Percentiles rank a stretch among this genome's conserved stretches.
These are phyloP conservation scores for Saccharomyces pastorianus DNA, from an alignment of 1,139 yeast genomes.

Conservation along the genomic window DNA sequence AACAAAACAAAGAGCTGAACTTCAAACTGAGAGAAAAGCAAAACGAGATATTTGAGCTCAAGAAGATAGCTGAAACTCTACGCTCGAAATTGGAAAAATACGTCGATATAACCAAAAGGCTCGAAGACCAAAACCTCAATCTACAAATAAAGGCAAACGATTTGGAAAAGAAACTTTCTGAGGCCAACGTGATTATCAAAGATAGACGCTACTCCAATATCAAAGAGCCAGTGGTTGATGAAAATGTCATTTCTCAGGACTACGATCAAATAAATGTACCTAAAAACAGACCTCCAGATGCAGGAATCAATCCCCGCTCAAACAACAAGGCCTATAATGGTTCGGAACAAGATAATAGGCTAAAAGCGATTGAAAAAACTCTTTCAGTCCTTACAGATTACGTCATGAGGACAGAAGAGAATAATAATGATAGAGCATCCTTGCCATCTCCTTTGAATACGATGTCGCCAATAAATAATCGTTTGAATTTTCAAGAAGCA, in stretches of 20 bases:
- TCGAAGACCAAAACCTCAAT: conserved; percentile 4
- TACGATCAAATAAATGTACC: neutral
- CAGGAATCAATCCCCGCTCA: neutral
- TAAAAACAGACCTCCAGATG: neutral
- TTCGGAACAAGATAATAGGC: neutral
- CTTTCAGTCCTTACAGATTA: neutral
- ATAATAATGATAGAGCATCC: neutral
- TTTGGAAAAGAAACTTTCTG: conserved; percentile 4
- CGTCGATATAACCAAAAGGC: conserved; percentile 5
- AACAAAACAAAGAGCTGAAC: conserved; percentile 4
- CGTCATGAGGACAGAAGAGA: neutral
- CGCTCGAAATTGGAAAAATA: conserved; percentile 9
- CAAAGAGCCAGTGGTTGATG: neutral
- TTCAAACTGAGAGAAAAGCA: conserved; percentile 6
- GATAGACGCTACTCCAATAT: neutral
- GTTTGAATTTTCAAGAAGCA: neutral
- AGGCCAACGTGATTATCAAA: neutral
- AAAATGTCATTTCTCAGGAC: neutral
- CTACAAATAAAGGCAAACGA: conserved; percentile 4
- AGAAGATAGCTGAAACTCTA: conserved; percentile 5
- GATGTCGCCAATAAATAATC: neutral
- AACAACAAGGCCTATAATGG: neutral
- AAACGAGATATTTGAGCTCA: conserved; percentile 6
- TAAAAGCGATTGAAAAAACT: neutral
- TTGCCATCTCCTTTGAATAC: neutral